These are phyloP conservation scores for Tuber calosporum DNA, from an alignment of 495 filamentous ascomycete species.

Conservation along the genomic window DNA sequence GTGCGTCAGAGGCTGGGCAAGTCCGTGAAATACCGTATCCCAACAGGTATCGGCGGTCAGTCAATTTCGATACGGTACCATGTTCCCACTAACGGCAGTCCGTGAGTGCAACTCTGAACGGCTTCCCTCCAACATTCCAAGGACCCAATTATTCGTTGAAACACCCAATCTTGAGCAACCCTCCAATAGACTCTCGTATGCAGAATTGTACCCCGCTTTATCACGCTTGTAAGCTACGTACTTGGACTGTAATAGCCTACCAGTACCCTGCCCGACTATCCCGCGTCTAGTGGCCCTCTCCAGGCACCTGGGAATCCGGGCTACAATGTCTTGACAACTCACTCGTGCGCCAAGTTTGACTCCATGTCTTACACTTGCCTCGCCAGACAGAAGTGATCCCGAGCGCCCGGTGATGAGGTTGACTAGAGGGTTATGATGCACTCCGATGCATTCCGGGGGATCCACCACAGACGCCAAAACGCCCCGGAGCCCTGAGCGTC, in stretches of 20 bases:
- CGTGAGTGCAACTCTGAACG: conserved; percentile 1
- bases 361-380: conserved; percentile 5
- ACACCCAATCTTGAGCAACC: background rate
- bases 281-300: background rate
- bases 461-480: conserved; percentile 5
- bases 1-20: background rate
- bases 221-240: conserved; percentile 5
- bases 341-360: conserved; percentile 1
- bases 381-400: conserved; percentile 1
- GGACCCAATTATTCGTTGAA: conserved; percentile 1
- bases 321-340: conserved; percentile 1
- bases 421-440: background rate
- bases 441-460: conserved; percentile 1
- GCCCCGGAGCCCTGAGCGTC: conserved; percentile 2
- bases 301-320: background rate
- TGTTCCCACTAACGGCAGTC: conserved; percentile 2
- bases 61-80: background rate
- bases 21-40: background rate
- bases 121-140: background rate
- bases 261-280: background rate
- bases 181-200: conserved; percentile 3
- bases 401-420: conserved; percentile 4
- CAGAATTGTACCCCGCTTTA: conserved; percentile 4
- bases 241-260: background rate
- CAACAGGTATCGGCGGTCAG: background rate